Evolutionary conservation across 192 early-diverging fungal species (phyloP), one percentile per base, ranked within the genome.

Genomic region (Linnemannia exigua): DNA sequence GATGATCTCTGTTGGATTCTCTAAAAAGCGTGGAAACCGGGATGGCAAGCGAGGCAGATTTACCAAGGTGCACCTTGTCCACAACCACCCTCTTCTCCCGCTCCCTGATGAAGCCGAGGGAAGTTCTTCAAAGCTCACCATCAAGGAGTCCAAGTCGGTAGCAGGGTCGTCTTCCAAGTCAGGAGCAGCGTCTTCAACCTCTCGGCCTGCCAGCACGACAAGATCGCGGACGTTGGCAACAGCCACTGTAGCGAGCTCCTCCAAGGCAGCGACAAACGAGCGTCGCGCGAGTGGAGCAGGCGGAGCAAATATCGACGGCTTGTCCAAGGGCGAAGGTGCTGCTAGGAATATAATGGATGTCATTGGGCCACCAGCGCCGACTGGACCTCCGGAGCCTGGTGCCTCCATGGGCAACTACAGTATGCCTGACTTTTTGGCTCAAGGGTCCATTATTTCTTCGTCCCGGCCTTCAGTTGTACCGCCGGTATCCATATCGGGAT

Each of bases 1-100:
- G 84, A 86, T 86, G 84, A 77, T 86, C 44, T 86, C 84, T 20
- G 84, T 86, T n/a, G 84, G 84, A 37, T 86, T 86, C 28, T 86
- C 84, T 36, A 86, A 86, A 35, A 86, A 75, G 63, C 84, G 84
- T 1, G 84, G 84, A 37, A 86, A 80, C 38, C 73, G 84, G 36
- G 84, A 86, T 47, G 84, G 84, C 1, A 86, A 86, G 25, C 84
- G 84, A 6, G 84, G 84, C 1, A 74, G 84, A 22, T 86, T 80
- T 63, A 86, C 84, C 31, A 86, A 86, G 37, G 70, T 86, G 19
- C 72, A 44, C 16, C 61, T 86, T 69, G 76, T 75, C 50, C 84
- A 86, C 36, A 86, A 86, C 36, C 84, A 86, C 19, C 70, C 84
- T 8, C 74, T 86, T 9, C 69, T 77, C 5, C 84, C 78, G 0